Conservation (phyloP, 192 early-diverging fungal genomes). For the Umbelopsis sp. region DNA sequence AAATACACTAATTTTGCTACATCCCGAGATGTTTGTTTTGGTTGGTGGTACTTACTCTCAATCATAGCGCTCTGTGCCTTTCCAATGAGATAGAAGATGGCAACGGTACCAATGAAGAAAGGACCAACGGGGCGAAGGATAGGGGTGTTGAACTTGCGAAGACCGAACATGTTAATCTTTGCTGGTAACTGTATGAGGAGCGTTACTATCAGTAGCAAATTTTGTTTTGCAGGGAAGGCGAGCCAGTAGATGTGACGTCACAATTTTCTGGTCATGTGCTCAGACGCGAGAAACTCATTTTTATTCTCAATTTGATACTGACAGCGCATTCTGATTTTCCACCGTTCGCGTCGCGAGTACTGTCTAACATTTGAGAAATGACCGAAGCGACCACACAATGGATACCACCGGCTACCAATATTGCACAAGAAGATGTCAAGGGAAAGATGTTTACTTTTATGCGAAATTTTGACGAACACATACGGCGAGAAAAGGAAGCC, state of each 20-base stretch:
- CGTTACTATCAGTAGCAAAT: not conserved
- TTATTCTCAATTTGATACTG: too few relatives aligned
- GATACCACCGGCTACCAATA: constrained; percentile 11
- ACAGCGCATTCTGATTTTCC: not conserved
- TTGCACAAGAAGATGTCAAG: not conserved
- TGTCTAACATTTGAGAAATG: not conserved
- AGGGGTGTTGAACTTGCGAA: constrained; percentile 59
- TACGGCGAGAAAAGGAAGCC: not conserved
- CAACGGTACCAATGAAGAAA: constrained; percentile 52
- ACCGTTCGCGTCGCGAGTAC: not conserved
- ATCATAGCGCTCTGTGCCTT: constrained; percentile 45
- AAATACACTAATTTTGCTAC: too few relatives aligned
- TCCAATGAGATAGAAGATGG: constrained; percentile 54
- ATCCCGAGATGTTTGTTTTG: too few relatives aligned
- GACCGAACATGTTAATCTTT: constrained; percentile 50
- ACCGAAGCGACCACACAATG: not conserved
- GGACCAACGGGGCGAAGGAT: constrained; percentile 54
- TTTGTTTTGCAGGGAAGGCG: constrained; percentile 17
- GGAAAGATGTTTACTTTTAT: constrained; percentile 6
- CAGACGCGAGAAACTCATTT: not conserved
- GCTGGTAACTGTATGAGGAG: constrained; percentile 11
- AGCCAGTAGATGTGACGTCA: not conserved
- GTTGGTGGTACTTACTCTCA: constrained; percentile 42
- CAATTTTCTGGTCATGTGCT: not conserved
- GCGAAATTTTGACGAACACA: constrained; percentile 9